Evolutionary conservation across 2,329 filamentous ascomycete genomes (phyloP).

Genomic region (Cordyceps pruinosa): DNA sequence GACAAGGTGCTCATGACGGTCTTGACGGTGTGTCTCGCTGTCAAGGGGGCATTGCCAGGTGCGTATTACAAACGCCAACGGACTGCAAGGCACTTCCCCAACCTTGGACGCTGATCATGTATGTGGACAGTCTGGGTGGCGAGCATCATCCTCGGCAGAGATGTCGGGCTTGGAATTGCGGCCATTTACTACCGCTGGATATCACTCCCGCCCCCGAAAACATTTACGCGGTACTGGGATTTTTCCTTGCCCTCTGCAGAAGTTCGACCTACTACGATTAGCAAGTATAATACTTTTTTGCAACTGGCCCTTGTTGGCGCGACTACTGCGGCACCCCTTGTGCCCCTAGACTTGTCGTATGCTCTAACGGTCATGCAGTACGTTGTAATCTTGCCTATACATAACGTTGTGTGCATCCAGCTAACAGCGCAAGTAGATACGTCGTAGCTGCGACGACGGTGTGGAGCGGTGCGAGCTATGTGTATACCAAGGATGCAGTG

Average conservation of each 20-base stretch:
- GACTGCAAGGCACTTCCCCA: neutral
- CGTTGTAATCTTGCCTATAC: constrained; percentile 28
- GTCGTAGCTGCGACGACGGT: constrained; percentile 82
- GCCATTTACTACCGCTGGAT: constrained; percentile 97
- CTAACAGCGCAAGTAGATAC: constrained; percentile 46
- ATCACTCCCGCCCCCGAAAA: constrained; percentile 87
- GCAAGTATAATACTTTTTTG: constrained; percentile 89
- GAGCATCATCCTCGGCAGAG: constrained; percentile 81
- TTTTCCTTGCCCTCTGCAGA: constrained; percentile 86
- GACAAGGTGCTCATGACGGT: constrained; percentile 96
- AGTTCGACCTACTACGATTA: constrained; percentile 75
- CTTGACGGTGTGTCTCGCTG: constrained; percentile 74
- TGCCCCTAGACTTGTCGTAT: constrained; percentile 50
- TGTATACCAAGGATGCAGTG: constrained; percentile 85
- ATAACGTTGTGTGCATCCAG: neutral
- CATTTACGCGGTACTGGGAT: constrained; percentile 90
- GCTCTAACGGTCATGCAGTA: constrained; percentile 58
- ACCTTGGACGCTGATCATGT: neutral
- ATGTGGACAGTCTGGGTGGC: constrained; percentile 66
- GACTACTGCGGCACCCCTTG: constrained; percentile 72
- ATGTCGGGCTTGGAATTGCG: constrained; percentile 72
- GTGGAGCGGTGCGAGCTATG: constrained; percentile 90
- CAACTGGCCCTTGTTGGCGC: constrained; percentile 82
- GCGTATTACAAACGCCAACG: constrained; percentile 26
- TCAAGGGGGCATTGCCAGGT: constrained; percentile 77